These are phyloP conservation scores for Populus hybrid DNA, from an alignment of 441 rosid species.

Conservation along the genomic window DNA sequence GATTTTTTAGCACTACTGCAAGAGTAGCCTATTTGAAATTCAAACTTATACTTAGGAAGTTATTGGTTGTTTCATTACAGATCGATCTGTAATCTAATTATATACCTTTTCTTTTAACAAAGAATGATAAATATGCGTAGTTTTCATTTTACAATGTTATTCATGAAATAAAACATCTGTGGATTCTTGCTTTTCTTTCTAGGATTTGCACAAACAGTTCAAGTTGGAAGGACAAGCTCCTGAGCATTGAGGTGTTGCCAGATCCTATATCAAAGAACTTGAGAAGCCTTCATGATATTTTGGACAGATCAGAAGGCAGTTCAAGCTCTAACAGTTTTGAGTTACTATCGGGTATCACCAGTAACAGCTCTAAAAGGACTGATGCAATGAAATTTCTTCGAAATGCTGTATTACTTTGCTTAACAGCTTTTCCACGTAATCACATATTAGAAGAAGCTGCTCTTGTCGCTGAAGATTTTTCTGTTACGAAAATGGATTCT, in stretches of 20 bases:
- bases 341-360: constrained; percentile 43
- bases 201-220: constrained; percentile 85
- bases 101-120: no score
- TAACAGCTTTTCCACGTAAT: constrained; percentile 80
- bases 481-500: constrained; percentile 52
- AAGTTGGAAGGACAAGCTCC: constrained; percentile 72
- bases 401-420: constrained; percentile 72
- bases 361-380: constrained; percentile 45
- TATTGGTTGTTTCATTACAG: neutral
- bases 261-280: constrained; percentile 50
- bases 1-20: neutral
- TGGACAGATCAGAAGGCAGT: constrained; percentile 31
- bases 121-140: neutral
- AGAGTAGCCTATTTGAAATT: neutral
- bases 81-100: neutral
- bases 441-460: constrained; percentile 77
- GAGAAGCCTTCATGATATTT: constrained; percentile 42
- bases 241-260: constrained; percentile 63
- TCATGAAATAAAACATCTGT: constrained; percentile 1
- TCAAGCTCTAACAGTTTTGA: constrained; percentile 39
- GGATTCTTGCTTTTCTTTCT: constrained; percentile 5
- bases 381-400: constrained; percentile 82
- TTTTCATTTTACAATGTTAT: constrained; percentile 6
- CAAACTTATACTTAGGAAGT: neutral
- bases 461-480: constrained; percentile 86